A percentile compares a stretch with the other conserved stretches of the same genome.
phyloP scores from a whole-genome alignment of 169 alveolate genomes.

The Babesia bovis region DNA sequence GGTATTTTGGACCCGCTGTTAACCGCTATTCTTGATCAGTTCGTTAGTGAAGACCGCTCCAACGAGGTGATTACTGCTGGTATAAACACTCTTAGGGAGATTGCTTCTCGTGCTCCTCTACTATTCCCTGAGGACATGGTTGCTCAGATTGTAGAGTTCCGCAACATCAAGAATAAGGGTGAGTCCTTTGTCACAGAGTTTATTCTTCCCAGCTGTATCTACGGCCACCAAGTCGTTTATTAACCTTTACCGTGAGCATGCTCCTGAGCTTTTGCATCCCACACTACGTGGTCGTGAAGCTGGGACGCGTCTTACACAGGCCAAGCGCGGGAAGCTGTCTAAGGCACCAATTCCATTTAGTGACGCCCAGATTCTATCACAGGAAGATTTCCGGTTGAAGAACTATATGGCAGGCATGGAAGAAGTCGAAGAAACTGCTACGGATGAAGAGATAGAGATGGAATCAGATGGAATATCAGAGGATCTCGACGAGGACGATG shows the following conservation, averaged over 20 bases:
- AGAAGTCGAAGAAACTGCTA: background rate
- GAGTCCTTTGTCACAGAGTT: background rate
- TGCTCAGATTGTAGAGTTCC: slow-evolving; percentile 76
- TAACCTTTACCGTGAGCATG: slow-evolving; percentile 82
- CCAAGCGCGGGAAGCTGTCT: slow-evolving; percentile 5
- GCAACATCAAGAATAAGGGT: slow-evolving; percentile 78
- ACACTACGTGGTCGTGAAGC: slow-evolving; percentile 73
- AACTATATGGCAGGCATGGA: slow-evolving; percentile 1
- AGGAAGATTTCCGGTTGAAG: slow-evolving; percentile 24
- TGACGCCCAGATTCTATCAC: slow-evolving; percentile 21
- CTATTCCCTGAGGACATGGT: slow-evolving; percentile 77
- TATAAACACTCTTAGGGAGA: slow-evolving; percentile 74
- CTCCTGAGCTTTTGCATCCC: slow-evolving; percentile 80
- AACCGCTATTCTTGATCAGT: slow-evolving; percentile 28
- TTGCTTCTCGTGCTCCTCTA: slow-evolving; percentile 82
- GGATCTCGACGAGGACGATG: slow-evolving; percentile 10
- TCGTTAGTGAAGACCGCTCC: slow-evolving; percentile 52
- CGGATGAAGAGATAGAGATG: background rate
- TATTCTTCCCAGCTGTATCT: slow-evolving; percentile 71
- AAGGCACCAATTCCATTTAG: background rate
- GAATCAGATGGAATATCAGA: background rate
- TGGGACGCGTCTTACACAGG: slow-evolving; percentile 43
- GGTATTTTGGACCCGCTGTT: slow-evolving; percentile 82
- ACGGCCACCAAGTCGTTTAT: slow-evolving; percentile 84
- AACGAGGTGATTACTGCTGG: slow-evolving; percentile 61